Evolutionary conservation across 306 rosid species (phyloP), one percentile per base, ranked within the genome.

Genomic region (Carpinus viminea): DNA sequence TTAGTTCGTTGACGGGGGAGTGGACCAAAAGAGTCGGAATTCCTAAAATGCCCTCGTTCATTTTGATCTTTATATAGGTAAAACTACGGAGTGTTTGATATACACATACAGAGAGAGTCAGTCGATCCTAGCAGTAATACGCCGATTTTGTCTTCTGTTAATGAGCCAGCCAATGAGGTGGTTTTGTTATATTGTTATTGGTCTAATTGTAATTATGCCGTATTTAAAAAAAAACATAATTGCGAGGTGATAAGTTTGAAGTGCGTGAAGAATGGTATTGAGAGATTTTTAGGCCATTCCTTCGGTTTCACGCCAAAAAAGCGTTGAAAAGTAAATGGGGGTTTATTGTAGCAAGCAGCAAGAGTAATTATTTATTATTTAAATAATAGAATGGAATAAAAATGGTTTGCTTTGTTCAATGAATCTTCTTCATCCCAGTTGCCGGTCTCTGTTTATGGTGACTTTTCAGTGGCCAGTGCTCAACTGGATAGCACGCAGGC

Each of bases 131-230:
- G 31, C 12, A 77, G 18, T 54, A 51, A 70, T 41, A 72, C 82
- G 90, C 83, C 93, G 84, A 79, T 77, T 80, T 79, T 86, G 84
- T 68, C n/a, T 41, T 2, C 50, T 66, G 50, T 66, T 57, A 47
- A 47, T 2, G 51, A 47, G 51, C 12, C 51, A 9, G 51, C 12
- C 51, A 9, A 57, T 57, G 21, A 57, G 20, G 64, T 57, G 21
- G 64, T 57, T 57, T 52, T 74, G 48, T 46, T 52, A 38, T 8
- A 41, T 41, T 41, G 45, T 41, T 41, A 5, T 34, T 4, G 46
- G 70, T 70, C 41, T 65, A 65, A 76, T 76, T 76, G 82, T 76
- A 72, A 76, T 48, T 55, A 74, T 3, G 45, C 26, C 26, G 3
- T 28, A 15, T 28, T 57, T n/a, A 5, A 4, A 21, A 28, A 61